Conservation (phyloP, 306 rosid species). For the Vigna unguiculata region DNA sequence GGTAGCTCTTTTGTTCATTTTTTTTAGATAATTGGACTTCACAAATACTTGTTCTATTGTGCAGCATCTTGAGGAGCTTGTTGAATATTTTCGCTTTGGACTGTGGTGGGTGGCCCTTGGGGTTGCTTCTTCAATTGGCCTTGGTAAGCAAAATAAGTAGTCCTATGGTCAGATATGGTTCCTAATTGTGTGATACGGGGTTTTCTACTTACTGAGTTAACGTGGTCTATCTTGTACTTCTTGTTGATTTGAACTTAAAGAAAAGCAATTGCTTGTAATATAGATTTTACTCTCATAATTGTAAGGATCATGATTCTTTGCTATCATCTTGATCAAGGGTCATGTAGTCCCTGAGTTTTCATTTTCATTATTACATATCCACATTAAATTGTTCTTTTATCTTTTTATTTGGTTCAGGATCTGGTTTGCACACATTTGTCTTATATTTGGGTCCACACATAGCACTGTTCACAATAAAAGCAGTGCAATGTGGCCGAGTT, state of each 20-base stretch:
- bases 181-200: slow-evolving; percentile 38
- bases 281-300: slow-evolving; percentile 9
- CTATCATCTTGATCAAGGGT: slow-evolving; percentile 22
- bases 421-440: slow-evolving; percentile 99
- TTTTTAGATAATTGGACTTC: slow-evolving; percentile 19
- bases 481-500: slow-evolving; percentile 95
- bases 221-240: slow-evolving; percentile 4
- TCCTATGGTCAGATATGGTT: slow-evolving; percentile 27
- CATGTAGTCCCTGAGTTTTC: slow-evolving; percentile 9
- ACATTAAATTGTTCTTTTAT: slow-evolving; percentile 23
- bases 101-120: slow-evolving; percentile 98
- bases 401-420: slow-evolving; percentile 66
- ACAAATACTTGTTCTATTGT: slow-evolving; percentile 45
- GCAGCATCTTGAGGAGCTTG: slow-evolving; percentile 89
- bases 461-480: slow-evolving; percentile 90
- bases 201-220: slow-evolving; percentile 3
- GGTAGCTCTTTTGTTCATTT: slow-evolving; percentile 17
- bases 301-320: slow-evolving; percentile 4
- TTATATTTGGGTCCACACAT: slow-evolving; percentile 98
- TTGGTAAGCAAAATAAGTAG: slow-evolving; percentile 68
- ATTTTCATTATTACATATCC: background rate
- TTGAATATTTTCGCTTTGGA: slow-evolving; percentile 75
- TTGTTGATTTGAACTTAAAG: slow-evolving; percentile 33
- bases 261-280: slow-evolving; percentile 23
- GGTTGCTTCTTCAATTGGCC: slow-evolving; percentile 97